Conservation (phyloP, 2,329 filamentous ascomycete species). For the Colletotrichum sp. region DNA sequence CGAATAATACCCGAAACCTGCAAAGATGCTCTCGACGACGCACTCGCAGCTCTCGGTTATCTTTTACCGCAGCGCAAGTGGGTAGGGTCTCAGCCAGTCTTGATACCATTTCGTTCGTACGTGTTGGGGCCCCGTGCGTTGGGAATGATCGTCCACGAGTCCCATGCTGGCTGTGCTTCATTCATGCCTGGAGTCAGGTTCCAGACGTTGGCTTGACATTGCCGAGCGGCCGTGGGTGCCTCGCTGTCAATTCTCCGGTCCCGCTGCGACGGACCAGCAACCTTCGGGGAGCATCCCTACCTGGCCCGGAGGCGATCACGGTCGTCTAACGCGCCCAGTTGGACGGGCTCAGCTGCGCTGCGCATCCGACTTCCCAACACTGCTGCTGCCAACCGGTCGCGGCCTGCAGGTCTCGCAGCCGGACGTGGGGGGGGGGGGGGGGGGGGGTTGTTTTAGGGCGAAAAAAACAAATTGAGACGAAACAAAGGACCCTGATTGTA, state of each 20-base stretch:
- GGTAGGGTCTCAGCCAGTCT: not conserved
- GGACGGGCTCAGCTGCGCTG: not conserved
- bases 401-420: not conserved
- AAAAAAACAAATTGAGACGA: too few relatives aligned
- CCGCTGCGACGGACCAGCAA: not conserved
- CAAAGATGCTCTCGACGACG: not conserved
- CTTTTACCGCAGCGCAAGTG: not conserved
- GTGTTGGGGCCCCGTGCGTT: not conserved
- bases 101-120: not conserved
- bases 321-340: not conserved
- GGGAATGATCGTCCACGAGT: not conserved
- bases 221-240: not conserved
- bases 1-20: conserved; percentile 2
- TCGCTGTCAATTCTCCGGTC: not conserved
- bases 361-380: not conserved
- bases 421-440: not conserved
- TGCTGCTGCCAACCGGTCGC: not conserved
- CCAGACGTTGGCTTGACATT: not conserved
- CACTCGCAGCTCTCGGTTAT: not conserved
- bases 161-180: conserved; percentile 2
- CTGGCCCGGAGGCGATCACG: not conserved
- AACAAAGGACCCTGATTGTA: too few relatives aligned
- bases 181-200: conserved; percentile 3
- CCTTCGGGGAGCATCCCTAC: not conserved
- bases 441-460: too few relatives aligned